phyloP scores from a whole-genome alignment of 2,329 filamentous ascomycete species.

The Fusarium sp. region DNA sequence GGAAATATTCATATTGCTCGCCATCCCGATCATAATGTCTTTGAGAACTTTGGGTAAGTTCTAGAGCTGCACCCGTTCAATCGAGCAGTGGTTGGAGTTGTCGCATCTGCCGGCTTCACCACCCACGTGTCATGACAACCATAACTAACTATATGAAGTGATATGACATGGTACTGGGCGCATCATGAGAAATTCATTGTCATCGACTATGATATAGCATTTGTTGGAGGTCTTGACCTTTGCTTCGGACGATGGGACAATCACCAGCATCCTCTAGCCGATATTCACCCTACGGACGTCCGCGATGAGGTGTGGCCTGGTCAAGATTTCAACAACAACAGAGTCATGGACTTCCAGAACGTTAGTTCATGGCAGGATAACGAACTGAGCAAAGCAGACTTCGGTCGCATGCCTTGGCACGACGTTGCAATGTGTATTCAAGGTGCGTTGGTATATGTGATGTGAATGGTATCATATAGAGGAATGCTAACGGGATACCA shows the following conservation, averaged over 20 bases:
- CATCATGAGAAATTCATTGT: constrained; percentile 99
- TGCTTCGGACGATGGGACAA: constrained; percentile 97
- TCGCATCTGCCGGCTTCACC: not conserved
- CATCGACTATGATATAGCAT: constrained; percentile 89
- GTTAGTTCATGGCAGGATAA: constrained; percentile 95
- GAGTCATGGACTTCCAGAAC: constrained; percentile 93
- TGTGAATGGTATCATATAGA: constrained; percentile 69
- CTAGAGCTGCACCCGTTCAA: not conserved
- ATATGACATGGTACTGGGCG: constrained; percentile 94
- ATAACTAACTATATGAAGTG: not conserved
- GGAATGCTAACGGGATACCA: constrained; percentile 57
- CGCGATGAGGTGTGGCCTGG: constrained; percentile 90
- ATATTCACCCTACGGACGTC: constrained; percentile 87
- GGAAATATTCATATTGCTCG: constrained; percentile 91
- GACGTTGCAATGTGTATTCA: constrained; percentile 72
- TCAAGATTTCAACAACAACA: constrained; percentile 98
- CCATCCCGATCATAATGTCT: constrained; percentile 94
- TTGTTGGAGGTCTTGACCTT: constrained; percentile 93
- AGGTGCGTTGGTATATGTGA: constrained; percentile 3
- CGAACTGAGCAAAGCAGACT: constrained; percentile 90
- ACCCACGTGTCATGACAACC: not conserved
- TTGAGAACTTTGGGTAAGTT: constrained; percentile 81
- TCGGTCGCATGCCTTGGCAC: constrained; percentile 97
- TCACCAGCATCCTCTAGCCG: constrained; percentile 85
- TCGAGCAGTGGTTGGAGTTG: not conserved